phyloP scores from a whole-genome alignment of 2,329 filamentous ascomycete genomes.

The Fusarium pseudograminearum region DNA sequence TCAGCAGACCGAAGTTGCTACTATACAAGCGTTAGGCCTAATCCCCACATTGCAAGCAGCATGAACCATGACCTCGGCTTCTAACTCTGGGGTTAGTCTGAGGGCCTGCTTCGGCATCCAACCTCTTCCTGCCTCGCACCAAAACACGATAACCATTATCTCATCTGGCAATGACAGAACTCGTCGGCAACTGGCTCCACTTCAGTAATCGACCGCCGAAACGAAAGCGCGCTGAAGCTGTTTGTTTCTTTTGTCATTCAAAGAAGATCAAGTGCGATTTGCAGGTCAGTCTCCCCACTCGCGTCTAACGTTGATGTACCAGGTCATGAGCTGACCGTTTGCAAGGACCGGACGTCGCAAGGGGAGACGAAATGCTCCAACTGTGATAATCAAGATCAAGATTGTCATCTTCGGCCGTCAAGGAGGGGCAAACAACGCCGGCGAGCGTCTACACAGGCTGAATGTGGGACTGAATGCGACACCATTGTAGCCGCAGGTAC shows the following conservation, averaged over 20 bases:
- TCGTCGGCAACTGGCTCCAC: constrained; percentile 51
- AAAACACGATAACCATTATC: not conserved
- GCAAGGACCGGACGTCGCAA: constrained; percentile 35
- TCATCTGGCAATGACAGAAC: constrained; percentile 47
- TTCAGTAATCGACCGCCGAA: constrained; percentile 50
- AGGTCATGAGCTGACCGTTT: not conserved
- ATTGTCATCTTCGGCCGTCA: constrained; percentile 49
- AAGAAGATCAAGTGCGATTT: constrained; percentile 55
- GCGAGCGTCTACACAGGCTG: not conserved
- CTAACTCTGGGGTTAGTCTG: not conserved
- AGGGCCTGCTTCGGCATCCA: not conserved
- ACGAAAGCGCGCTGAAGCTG: constrained; percentile 48
- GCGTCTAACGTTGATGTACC: not conserved
- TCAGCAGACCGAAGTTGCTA: not conserved
- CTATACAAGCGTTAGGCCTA: not conserved
- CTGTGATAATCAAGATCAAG: constrained; percentile 44
- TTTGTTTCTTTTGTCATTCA: constrained; percentile 50
- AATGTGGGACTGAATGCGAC: not conserved
- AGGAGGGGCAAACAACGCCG: constrained; percentile 45
- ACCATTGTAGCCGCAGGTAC: not conserved
- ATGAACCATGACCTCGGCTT: not conserved
- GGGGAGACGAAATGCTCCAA: constrained; percentile 48
- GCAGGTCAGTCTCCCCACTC: constrained; percentile 34
- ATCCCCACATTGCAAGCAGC: not conserved
- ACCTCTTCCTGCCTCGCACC: not conserved